Percentiles rank a stretch among this genome's conserved stretches.
These are phyloP conservation scores for Lippia alba DNA, from an alignment of 305 asterid species.

Conservation along the genomic window DNA sequence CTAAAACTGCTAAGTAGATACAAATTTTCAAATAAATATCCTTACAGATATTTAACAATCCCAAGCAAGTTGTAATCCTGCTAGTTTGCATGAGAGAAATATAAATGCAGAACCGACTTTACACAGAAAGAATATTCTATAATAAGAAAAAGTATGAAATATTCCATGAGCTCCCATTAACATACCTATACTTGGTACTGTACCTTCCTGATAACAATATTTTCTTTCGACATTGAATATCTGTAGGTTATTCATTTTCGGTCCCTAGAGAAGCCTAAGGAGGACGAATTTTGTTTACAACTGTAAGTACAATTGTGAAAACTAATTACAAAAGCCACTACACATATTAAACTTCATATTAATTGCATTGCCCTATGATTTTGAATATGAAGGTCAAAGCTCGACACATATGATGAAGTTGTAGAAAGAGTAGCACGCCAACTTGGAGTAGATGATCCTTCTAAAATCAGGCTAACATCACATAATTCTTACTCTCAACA, in stretches of 20 bases:
- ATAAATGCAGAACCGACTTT: no score
- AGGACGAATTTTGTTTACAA: constrained; percentile 54
- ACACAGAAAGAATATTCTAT: no score
- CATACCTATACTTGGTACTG: not conserved
- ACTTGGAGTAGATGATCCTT: constrained; percentile 58
- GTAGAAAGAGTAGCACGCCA: constrained; percentile 54
- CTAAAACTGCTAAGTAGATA: not conserved
- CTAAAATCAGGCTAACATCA: constrained; percentile 68
- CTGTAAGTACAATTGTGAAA: constrained; percentile 49
- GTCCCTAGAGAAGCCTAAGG: constrained; percentile 61
- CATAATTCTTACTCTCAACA: constrained; percentile 56
- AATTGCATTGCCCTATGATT: constrained; percentile 22
- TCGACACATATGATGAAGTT: constrained; percentile 64
- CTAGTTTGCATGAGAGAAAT: no score
- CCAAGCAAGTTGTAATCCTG: no score
- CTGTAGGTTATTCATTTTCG: constrained; percentile 61
- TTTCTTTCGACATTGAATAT: constrained; percentile 25
- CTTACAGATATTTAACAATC: not conserved
- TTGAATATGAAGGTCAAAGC: constrained; percentile 52
- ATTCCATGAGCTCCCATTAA: not conserved
- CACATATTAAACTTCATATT: constrained; percentile 27
- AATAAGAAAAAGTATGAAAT: no score
- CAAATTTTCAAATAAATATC: not conserved
- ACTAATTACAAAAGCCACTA: constrained; percentile 10
- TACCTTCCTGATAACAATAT: constrained; percentile 26